Base-by-base conservation (phyloP, 257 asterid genomes). In the Paraleonurus japonicus region DNA sequence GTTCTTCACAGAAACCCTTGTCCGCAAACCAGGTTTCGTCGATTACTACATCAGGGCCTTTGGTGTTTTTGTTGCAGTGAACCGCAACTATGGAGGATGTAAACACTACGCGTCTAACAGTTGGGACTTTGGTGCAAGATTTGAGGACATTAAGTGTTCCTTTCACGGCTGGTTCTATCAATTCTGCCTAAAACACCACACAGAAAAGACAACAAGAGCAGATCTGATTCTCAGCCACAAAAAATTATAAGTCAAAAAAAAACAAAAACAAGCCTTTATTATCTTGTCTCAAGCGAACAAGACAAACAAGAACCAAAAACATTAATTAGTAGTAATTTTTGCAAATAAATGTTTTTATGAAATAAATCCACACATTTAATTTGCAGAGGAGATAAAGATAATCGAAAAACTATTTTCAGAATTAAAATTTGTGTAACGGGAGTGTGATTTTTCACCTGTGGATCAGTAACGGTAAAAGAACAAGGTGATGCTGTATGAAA, bases 401-500 rank as follows among this genome's bases (percentile, higher is more conserved):
- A n/a, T n/a, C n/a, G n/a, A n/a, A n/a, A n/a, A n/a, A n/a, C n/a
- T n/a, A n/a, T n/a, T n/a, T n/a, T n/a, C n/a, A n/a, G n/a, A n/a
- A n/a, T n/a, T n/a, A n/a, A n/a, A n/a, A n/a, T n/a, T n/a, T n/a
- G n/a, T n/a, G n/a, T n/a, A n/a, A n/a, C n/a, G n/a, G n/a, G n/a
- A n/a, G n/a, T n/a, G n/a, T n/a, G n/a, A n/a, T n/a, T n/a, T n/a
- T n/a, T n/a, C 4, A 41, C 19, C 51, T 50, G 57, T 4, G 57
- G 22, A 50, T 50, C 12, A 17, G 4, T 10, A 47, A 9, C 3
- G 8, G 2, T 8, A 12, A 70, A 3, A 23, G 17, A 77, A 77
- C 68, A 43, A 0, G 91, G 91, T 26, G 91, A 83, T 20, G 90
- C 90, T 24, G 88, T 85, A 45, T 85, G 90, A 22, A 85, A 86